Conservation (phyloP, 2,329 filamentous ascomycete species). For the Colletotrichum truncatum region DNA sequence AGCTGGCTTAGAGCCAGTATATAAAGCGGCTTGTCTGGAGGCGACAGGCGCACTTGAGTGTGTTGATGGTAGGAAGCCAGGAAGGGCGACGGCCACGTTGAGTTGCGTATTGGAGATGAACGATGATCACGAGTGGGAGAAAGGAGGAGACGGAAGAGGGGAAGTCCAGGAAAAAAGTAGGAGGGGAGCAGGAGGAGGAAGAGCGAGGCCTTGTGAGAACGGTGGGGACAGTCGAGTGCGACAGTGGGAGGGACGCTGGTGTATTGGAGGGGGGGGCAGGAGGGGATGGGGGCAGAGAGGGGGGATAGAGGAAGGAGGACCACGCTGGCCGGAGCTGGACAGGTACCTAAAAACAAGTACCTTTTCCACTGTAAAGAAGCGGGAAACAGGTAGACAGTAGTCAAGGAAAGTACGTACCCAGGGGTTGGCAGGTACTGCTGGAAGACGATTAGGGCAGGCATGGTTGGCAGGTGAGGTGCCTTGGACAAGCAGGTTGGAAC, state of each 20-base stretch:
- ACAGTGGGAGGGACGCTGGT: conserved; percentile 24
- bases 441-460: background rate
- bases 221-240: conserved; percentile 28
- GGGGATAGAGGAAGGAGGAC: background rate
- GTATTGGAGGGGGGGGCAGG: conserved; percentile 19
- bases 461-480: no score
- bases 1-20: conserved; percentile 26
- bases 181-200: conserved; percentile 26
- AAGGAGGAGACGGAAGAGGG: conserved; percentile 25
- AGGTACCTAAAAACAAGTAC: conserved; percentile 7
- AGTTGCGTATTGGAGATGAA: conserved; percentile 41
- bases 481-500: no score
- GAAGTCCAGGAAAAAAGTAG: conserved; percentile 28
- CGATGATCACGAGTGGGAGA: conserved; percentile 32
- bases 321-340: conserved; percentile 20
- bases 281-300: conserved; percentile 7
- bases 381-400: conserved; percentile 13
- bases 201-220: conserved; percentile 24
- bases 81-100: conserved; percentile 28
- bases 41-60: conserved; percentile 28
- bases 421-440: background rate
- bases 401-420: background rate
- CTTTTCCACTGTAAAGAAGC: conserved; percentile 1
- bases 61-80: conserved; percentile 43
- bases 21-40: conserved; percentile 27